Evolutionary conservation across 441 rosid species (phyloP), one percentile per base, ranked within the genome.

Genomic region (Syzygium syzygioides): DNA sequence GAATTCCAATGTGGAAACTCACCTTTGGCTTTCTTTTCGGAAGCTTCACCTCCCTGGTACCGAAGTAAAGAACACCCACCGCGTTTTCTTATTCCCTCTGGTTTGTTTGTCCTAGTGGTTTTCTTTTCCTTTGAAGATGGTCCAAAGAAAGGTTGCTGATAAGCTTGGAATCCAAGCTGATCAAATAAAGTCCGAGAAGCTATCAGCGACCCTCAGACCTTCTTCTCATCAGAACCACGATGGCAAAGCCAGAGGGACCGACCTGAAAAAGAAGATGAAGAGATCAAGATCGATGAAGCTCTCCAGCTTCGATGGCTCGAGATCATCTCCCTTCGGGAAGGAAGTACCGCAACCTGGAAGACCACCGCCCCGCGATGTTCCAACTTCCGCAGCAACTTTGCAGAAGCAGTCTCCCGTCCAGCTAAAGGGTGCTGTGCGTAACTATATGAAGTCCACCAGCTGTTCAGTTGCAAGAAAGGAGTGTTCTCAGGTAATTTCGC

Each of bases 371-470:
- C 20, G n/a, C 26, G 41, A 86, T 4, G 68, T 68, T 76, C 88
- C 10, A 8, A 86, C 83, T 25, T 17, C 92, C 5, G 64, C 91
- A 71, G 88, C 89, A 57, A 86, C 91, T 60, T 90, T 90, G 3
- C 93, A 89, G 90, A 91, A 91, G 93, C 94, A 91, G 88, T 26
- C 89, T 89, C 80, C 90, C 55, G 86, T 85, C 89, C 94, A 89
- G 92, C 52, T 89, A 14, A 52, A 89, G 68, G 92, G 90, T 18
- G 92, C 91, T 5, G 92, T 95, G 48, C 98, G 98, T 14, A 98
- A 96, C 91, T 96, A 96, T 92, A 98, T 96, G 99, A 98, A 95
- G 93, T 93, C 94, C 56, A 98, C 99, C 18, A 94, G 93, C 93
- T 91, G 99, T 87, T 98, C 97, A 53, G 95, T 94, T 91, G 98